Base-by-base conservation (phyloP, 148 eudicot species). In the Rhododendron ovatum region DNA sequence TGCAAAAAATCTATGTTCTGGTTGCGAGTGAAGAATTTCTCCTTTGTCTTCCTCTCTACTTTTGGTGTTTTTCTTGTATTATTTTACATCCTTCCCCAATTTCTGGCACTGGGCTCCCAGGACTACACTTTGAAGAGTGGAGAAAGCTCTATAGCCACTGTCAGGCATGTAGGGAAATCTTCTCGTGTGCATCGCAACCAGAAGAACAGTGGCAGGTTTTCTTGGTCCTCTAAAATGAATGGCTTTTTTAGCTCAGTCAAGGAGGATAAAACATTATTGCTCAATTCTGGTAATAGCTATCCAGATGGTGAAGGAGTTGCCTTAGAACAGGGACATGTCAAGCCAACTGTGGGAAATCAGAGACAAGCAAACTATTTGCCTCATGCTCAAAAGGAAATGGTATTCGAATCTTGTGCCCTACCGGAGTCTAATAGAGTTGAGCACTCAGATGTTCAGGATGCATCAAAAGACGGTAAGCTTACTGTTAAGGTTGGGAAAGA, bases 401-500 rank as follows among this genome's bases (percentile, higher is more conserved):
- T 48, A 63, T 51, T 77, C 14, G 37, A 81, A 43, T 78, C 89
- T 33, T 81, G 87, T 67, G 3, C 37, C 51, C 45, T 37, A 30
- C 74, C 78, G 6, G 85, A 88, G 33, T 81, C 85, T 15, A 39
- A 78, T 47, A 80, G 86, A 82, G 88, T 89, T 71, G 91, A 88
- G 87, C 80, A 50, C 61, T 69, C 89, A 37, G 88, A 80, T 85
- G 86, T 81, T 83, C 80, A 74, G 45, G 92, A 88, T 55, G 88
- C 41, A 37, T 67, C 87, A n/a, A 84, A 87, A 89, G 86, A 92
- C 80, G 90, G 85, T 84, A 85, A 82, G 47, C 92, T 96, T 79
- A 95, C 92, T 15, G 91, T 96, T n/a, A 92, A 82, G 91, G 89
- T 92, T 63, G 95, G 91, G 35, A 95, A 93, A 65, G 96, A 92